Evolutionary conservation across 2,329 filamentous ascomycete genomes (phyloP), one percentile per base, ranked within the genome.

Genomic region (Epichloe festucae): DNA sequence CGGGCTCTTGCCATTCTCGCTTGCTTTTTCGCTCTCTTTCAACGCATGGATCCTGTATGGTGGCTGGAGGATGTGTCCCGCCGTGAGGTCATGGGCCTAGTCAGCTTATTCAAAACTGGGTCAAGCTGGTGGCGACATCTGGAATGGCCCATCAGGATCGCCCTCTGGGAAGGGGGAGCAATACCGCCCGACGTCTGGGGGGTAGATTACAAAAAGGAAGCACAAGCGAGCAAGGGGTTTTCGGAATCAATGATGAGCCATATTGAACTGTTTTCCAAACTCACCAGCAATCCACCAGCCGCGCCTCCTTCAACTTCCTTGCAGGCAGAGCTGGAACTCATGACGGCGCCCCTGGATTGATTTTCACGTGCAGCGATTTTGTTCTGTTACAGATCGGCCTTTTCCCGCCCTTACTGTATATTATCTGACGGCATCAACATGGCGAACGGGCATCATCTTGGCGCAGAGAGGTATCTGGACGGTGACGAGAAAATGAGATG

Each of bases 21-120:
- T 6, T 81, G 78, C 62, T 85, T 84, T 63, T 84, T 84, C 58
- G 81, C 79, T 31, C 67, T 84, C 39, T 69, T 86, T 46, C 82
- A 82, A 60, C 74, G 74, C 36, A 70, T 84, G 55, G 77, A 83
- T 54, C 65, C 71, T 15, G 69, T 81, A 15, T 88, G 84, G 84
- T 88, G 84, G 84, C 68, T 87, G 31, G 74, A 80, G 19, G 81
- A 83, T 40, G 82, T 85, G 59, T 77, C 82, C 7, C 74, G 76
- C 15, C 75, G 79, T 51, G 79, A 87, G 58, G 78, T 87, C 15
- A 76, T 79, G 61, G 81, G 82, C 19, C 73, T 85, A 23, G 73
- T 80, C 19, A 74, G 73, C 38, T 65, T 81, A 38, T 81, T 82
- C 60, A 75, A 79, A 59, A 70, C 73, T 2, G 75, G 78, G 46